Percentiles rank a stretch among this genome's conserved stretches.
These are phyloP conservation scores for Pseudocercospora macadamiae DNA, from an alignment of 2,329 filamentous ascomycete genomes.

Conservation along the genomic window DNA sequence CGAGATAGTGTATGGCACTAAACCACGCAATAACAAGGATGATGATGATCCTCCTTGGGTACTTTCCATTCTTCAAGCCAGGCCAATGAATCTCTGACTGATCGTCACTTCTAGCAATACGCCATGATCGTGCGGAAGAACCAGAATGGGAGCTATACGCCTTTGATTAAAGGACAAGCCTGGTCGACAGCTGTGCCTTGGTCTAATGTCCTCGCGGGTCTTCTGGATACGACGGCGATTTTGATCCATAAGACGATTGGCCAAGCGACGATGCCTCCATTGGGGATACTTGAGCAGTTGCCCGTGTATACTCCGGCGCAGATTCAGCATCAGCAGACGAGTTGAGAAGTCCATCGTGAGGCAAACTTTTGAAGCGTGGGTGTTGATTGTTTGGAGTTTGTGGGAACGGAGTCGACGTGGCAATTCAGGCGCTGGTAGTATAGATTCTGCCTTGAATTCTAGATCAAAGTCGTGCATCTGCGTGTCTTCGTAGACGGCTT, in stretches of 20 bases:
- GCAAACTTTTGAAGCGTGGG: no score
- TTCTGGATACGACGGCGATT: slow-evolving; percentile 20
- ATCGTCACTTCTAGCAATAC: slow-evolving; percentile 19
- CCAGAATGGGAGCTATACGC: slow-evolving; percentile 13
- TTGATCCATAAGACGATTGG: slow-evolving; percentile 20
- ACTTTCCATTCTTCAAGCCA: not conserved
- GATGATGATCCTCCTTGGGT: slow-evolving; percentile 15
- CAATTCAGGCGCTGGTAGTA: no score
- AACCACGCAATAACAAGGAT: slow-evolving; percentile 6
- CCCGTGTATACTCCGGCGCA: slow-evolving; percentile 13
- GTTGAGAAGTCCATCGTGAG: no score
- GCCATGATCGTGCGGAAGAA: slow-evolving; percentile 22
- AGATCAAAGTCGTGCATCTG: no score
- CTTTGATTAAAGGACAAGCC: slow-evolving; percentile 19
- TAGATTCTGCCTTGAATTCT: no score
- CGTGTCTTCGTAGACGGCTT: no score
- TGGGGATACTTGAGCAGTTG: slow-evolving; percentile 16
- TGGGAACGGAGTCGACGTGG: no score
- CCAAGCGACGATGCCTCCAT: slow-evolving; percentile 13
- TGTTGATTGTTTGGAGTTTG: no score
- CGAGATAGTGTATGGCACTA: slow-evolving; percentile 19
- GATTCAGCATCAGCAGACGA: not conserved
- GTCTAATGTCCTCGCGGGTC: slow-evolving; percentile 20
- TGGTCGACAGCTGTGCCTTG: slow-evolving; percentile 18
- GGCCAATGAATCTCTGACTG: not conserved